Evolutionary conservation across 2,329 filamentous ascomycete species (phyloP), one percentile per base, ranked within the genome.

Genomic region (Calonectria naviculata): DNA sequence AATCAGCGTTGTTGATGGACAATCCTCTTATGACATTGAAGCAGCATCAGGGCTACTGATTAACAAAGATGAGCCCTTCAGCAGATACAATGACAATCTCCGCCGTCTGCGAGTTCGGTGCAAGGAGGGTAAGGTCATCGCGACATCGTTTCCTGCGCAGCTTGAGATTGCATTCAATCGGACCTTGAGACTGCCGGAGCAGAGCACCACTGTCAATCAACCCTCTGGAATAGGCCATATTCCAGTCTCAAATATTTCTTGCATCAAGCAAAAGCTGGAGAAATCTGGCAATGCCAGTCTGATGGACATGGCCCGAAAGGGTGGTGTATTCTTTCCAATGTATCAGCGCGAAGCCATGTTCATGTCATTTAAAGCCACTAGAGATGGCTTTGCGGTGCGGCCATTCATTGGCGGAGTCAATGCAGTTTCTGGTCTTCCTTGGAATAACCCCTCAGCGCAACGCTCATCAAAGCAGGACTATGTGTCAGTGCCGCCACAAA

Each of bases 261-360:
- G 38, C 4, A 54, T 71, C 34, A 29, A 34, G 3, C 49, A 47
- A 19, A 67, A 65, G 65, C 34, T 71, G 19, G 47, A 42, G 34
- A 65, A 44, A 21, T 67, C 58, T 13, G 49, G 52, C 17, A 71
- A 71, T 41, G 17, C 38, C 4, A 71, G 65, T 12, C 46, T 71
- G 31, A 28, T 62, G n/a, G 61, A 68, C 12, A 71, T 71, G 69
- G 69, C 69, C 4, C 44, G 24, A 0, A 71, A 71, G 21, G 69
- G 69, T 8, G 69, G 69, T 5, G 44, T 71, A 1, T 71, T 71
- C 69, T 68, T 71, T n/a, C 65, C 69, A 10, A n/a, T 71, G 49
- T 71, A 71, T 28, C 69, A 71, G 28, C 52, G 65, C 17, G 69
- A 71, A 54, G 69, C 69, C 28, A 68, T 71, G 61, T 71, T 65